Base-by-base conservation (phyloP, 768 basidiomycete genomes). In the Panaeolus papilionaceus region DNA sequence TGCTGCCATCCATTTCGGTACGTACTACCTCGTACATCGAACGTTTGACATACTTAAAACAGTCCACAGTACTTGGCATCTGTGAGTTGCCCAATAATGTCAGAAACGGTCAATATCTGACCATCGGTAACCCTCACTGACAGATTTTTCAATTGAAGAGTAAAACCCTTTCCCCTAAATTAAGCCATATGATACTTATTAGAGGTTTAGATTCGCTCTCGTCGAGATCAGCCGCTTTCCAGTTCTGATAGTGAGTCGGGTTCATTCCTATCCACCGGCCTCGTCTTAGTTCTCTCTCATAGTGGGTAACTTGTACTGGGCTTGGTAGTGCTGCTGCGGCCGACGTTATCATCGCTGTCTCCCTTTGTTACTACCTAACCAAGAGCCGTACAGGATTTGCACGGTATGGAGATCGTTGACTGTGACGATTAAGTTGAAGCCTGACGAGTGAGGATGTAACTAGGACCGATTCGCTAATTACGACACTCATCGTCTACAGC, bases 231-330 rank as follows among this genome's bases (percentile, higher is more conserved):
- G 63, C 45, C 74, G 78, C 67, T 84, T 77, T 47, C 76, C 78
- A 44, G 72, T 75, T 62, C 73, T 82, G 61, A 78, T 81, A 49
- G 80, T 83, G 68, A 62, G 80, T 71, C 26, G 39, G 61, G 37
- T 61, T 61, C 38, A 40, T 61, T 18, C 40, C 38, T 54, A 62
- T 51, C 62, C 28, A 26, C 40, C 26, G 63, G 44, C 33, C n/a
- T 42, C 44, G 61, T 66, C 28, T 33, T 9, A 66, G 40, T 63
- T 64, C 63, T 65, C 33, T 33, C 33, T 66, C 42, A 28, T 54
- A 77, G 85, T 86, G 85, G 86, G 80, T 87, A 14, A 83, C 85
- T 8, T 83, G 80, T 69, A 69, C 79, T 28, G 86, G 85, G 1
- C 75, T 84, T 61, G 82, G 83, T 39, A 80, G 82, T 65, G 83